A percentile compares a stretch with the other conserved stretches of the same genome.
phyloP scores from a whole-genome alignment of 2,329 filamentous ascomycete genomes.

The Aspergillus tanneri region DNA sequence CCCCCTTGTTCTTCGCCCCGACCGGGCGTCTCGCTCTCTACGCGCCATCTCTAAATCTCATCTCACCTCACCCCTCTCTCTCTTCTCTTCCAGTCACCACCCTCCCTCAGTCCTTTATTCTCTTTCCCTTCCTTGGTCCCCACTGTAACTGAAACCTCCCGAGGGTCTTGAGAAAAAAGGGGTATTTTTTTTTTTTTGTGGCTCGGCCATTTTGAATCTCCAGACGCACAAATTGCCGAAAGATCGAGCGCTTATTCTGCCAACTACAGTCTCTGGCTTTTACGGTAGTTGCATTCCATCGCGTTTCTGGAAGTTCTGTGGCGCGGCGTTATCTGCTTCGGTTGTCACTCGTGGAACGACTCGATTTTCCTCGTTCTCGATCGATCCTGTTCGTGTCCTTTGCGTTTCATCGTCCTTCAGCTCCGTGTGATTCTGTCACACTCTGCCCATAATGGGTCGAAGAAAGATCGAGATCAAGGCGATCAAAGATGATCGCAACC shows the following conservation, averaged over 20 bases:
- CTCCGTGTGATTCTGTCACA: constrained; percentile 16
- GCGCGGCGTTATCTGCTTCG: constrained; percentile 9
- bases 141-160: constrained; percentile 5
- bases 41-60: not conserved
- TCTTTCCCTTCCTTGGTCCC: not conserved
- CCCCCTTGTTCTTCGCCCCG: not conserved
- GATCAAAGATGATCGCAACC: constrained; percentile 97
- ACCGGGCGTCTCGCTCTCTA: not conserved
- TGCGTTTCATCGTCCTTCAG: constrained; percentile 11
- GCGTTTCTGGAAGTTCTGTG: constrained; percentile 12
- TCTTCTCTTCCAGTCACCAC: not conserved
- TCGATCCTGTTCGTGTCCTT: constrained; percentile 5
- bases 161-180: not conserved
- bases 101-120: not conserved
- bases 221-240: not conserved
- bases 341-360: constrained; percentile 15
- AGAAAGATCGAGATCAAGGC: constrained; percentile 99
- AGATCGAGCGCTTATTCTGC: not conserved
- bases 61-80: not conserved
- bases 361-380: constrained; percentile 9
- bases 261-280: constrained; percentile 8
- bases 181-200: constrained; percentile 6
- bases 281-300: constrained; percentile 12
- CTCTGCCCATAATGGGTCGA: constrained; percentile 69
- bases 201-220: not conserved